Evolutionary conservation across 2,329 filamentous ascomycete genomes (phyloP), one percentile per base, ranked within the genome.

Genomic region (Colletotrichum higginsianum): DNA sequence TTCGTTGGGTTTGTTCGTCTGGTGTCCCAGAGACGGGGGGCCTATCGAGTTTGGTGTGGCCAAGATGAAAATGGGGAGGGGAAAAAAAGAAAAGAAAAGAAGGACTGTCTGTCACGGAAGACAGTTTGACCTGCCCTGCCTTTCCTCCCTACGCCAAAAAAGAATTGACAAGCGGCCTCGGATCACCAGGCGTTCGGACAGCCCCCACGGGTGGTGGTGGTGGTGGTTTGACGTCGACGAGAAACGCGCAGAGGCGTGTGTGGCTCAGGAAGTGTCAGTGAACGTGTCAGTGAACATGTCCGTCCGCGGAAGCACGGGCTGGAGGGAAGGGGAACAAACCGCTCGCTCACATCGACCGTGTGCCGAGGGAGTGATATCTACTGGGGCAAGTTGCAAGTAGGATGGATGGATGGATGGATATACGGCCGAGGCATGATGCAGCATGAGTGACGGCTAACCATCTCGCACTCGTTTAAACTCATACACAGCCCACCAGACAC

Each of bases 401-500:
- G 30, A 30, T 30, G 30, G 30, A 30, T 30, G 30, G 30, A 30
- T 30, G 30, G 30, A 30, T 30, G 30, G 30, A 30, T 9, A 30
- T 30, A 30, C 53, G 38, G 44, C 68, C 65, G 68, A 62, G 68
- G 65, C 58, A 68, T 63, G 23, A 44, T 18, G 23, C 21, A 40
- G 5, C 16, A 13, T 35, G 18, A 8, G 4, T 55, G 26, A 26
- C n/a, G n/a, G 21, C 18, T 2, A 42, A 21, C 23, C 9, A 18
- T 47, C 30, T 64, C 69, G 69, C 69, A 72, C 69, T 72, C 69
- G 69, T 63, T 71, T 60, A 53, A 12, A 18, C 15, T 56, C 13
- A 15, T 26, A 18, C 8, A 49, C 26, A 42, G 13, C 55, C 23
- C 40, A n/a, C 35, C 35, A 13, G 21, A 13, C 58, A 35, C 1